phyloP scores from a whole-genome alignment of 352 stramenopile species.

The Phytophthora nicotianae region DNA sequence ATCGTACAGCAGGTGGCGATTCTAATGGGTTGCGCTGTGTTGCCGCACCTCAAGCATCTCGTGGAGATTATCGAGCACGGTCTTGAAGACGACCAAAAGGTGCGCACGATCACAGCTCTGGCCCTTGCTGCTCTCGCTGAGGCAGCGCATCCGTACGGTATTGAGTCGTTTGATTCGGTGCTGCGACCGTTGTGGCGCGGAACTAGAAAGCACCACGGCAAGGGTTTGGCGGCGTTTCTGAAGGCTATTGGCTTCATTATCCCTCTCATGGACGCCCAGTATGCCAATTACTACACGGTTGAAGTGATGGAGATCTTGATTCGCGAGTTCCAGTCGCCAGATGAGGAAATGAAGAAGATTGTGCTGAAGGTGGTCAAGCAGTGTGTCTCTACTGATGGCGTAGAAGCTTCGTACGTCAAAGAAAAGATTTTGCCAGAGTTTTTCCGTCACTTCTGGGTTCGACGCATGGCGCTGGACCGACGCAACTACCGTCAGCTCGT shows the following conservation, averaged over 20 bases:
- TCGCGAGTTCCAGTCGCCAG: conserved; percentile 97
- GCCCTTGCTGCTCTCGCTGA: conserved; percentile 98
- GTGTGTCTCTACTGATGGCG: conserved; percentile 98
- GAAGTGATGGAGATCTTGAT: conserved; percentile 99
- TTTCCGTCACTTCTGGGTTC: conserved; percentile 99
- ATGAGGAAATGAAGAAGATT: conserved; percentile 99
- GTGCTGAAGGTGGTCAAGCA: conserved; percentile 97
- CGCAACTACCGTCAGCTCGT: conserved; percentile 99
- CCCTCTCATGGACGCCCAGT: conserved; percentile 99
- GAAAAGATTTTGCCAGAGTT: conserved; percentile 99
- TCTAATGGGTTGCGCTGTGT: conserved; percentile 97
- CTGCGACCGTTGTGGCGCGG: conserved; percentile 98
- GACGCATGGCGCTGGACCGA: conserved; percentile 97
- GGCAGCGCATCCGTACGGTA: conserved; percentile 98
- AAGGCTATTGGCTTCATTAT: conserved; percentile 99
- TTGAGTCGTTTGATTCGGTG: conserved; percentile 99
- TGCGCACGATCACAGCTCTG: conserved; percentile 98
- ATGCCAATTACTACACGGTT: conserved; percentile 99
- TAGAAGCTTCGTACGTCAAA: conserved; percentile 98
- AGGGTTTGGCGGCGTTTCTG: conserved; percentile 97
- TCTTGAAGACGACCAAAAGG: conserved; percentile 98
- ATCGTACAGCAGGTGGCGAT: conserved; percentile 99
- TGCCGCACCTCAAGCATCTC: conserved; percentile 97
- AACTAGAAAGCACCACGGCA: conserved; percentile 97
- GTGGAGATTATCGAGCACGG: conserved; percentile 99